phyloP scores from a whole-genome alignment of 2,329 filamentous ascomycete species.

The Clonostachys solani region DNA sequence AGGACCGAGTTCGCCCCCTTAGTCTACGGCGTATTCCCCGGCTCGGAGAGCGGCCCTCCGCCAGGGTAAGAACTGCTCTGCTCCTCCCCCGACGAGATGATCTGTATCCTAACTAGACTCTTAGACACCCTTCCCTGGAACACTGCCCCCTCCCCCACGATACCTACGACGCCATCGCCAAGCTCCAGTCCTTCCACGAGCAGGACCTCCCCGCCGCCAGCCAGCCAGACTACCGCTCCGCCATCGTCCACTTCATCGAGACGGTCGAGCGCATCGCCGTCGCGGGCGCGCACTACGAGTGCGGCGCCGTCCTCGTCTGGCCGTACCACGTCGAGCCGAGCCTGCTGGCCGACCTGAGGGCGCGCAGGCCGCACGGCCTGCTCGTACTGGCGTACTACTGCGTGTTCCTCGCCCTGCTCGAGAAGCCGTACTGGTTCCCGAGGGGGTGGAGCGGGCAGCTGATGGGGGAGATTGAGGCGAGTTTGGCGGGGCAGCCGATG shows the following conservation, averaged over 20 bases:
- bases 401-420: slow-evolving; percentile 13
- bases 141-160: slow-evolving; percentile 11
- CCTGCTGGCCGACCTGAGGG: slow-evolving; percentile 16
- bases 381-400: slow-evolving; percentile 17
- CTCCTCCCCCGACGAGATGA: too few species aligned
- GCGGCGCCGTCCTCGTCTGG: slow-evolving; percentile 13
- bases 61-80: too few species aligned
- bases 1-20: too few species aligned
- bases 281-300: slow-evolving; percentile 14
- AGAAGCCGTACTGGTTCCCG: slow-evolving; percentile 16
- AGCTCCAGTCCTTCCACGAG: slow-evolving; percentile 12
- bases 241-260: slow-evolving; percentile 9
- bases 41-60: too few species aligned
- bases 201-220: slow-evolving; percentile 10
- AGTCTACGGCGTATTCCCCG: too few species aligned
- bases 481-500: not conserved
- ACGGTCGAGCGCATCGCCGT: slow-evolving; percentile 10
- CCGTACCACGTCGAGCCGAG: slow-evolving; percentile 15
- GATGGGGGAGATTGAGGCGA: slow-evolving; percentile 11
- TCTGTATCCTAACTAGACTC: too few species aligned
- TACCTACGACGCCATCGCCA: slow-evolving; percentile 11
- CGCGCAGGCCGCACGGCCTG: slow-evolving; percentile 13
- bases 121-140: too few species aligned
- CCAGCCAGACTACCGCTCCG: slow-evolving; percentile 8
- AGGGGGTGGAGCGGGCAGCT: slow-evolving; percentile 15